These are phyloP conservation scores for Croton setiger DNA, from an alignment of 441 rosid genomes.

Conservation along the genomic window DNA sequence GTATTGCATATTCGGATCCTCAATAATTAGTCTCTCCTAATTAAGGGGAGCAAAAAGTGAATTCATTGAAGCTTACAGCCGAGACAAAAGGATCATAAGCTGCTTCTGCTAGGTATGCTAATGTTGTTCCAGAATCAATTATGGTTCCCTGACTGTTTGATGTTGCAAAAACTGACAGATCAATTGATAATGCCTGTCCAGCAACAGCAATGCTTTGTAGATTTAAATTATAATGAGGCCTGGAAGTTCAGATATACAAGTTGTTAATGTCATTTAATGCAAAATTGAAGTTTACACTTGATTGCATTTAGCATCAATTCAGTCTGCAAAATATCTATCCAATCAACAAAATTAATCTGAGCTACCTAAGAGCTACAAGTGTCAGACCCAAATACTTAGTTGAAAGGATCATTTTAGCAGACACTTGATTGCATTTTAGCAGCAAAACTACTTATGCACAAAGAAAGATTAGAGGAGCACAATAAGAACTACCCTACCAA, in stretches of 20 bases:
- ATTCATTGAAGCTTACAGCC: slow-evolving; percentile 58
- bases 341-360: neutral
- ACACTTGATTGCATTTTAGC: neutral
- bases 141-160: slow-evolving; percentile 80
- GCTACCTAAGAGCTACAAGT: neutral
- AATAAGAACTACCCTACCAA: neutral
- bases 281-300: slow-evolving; percentile 1
- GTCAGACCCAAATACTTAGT: neutral
- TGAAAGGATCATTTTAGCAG: neutral
- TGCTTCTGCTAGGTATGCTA: slow-evolving; percentile 85
- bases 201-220: slow-evolving; percentile 82
- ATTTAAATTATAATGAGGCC: slow-evolving; percentile 95
- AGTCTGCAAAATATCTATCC: neutral
- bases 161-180: slow-evolving; percentile 68
- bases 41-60: neutral
- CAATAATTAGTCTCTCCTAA: neutral
- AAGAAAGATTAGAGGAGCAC: neutral
- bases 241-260: slow-evolving; percentile 35
- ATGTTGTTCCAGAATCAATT: slow-evolving; percentile 91
- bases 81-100: slow-evolving; percentile 65
- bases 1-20: slow-evolving; percentile 4
- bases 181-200: slow-evolving; percentile 58
- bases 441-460: neutral
- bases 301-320: neutral
- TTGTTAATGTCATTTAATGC: slow-evolving; percentile 28